These are phyloP conservation scores for Boletus edulis DNA, from an alignment of 768 basidiomycete species.

Conservation along the genomic window DNA sequence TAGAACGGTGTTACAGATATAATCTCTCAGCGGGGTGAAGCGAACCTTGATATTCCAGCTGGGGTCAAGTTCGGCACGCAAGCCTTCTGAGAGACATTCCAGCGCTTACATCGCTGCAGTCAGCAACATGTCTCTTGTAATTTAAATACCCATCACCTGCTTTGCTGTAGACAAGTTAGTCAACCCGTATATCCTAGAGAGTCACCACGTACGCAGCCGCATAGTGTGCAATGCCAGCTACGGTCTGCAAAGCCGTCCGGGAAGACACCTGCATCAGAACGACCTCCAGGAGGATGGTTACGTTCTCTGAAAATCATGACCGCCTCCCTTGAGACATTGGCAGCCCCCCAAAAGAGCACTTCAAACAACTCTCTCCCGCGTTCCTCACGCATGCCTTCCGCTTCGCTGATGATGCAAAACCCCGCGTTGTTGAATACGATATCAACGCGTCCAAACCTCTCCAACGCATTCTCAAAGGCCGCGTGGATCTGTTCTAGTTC, in stretches of 20 bases:
- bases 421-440: conserved; percentile 47
- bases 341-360: conserved; percentile 37
- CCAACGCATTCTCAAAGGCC: conserved; percentile 34
- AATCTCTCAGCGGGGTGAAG: neutral
- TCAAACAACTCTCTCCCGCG: conserved; percentile 38
- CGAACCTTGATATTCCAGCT: conserved; percentile 48
- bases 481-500: conserved; percentile 27
- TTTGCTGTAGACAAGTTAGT: conserved; percentile 19
- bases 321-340: conserved; percentile 32
- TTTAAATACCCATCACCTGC: conserved; percentile 16
- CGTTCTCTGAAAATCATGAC: conserved; percentile 36
- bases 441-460: conserved; percentile 42
- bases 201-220: conserved; percentile 25
- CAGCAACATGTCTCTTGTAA: neutral
- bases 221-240: conserved; percentile 16
- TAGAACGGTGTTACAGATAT: neutral
- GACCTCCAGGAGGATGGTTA: conserved; percentile 39
- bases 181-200: neutral
- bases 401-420: conserved; percentile 30
- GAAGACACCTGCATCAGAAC: conserved; percentile 39
- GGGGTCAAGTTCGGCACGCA: conserved; percentile 42
- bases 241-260: conserved; percentile 19
- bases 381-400: conserved; percentile 36
- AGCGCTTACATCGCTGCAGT: conserved; percentile 26
- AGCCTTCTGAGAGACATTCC: conserved; percentile 38